Evolutionary conservation across 2,329 filamentous ascomycete genomes (phyloP), one percentile per base, ranked within the genome.

Genomic region (Nothomitra cinnamomea): DNA sequence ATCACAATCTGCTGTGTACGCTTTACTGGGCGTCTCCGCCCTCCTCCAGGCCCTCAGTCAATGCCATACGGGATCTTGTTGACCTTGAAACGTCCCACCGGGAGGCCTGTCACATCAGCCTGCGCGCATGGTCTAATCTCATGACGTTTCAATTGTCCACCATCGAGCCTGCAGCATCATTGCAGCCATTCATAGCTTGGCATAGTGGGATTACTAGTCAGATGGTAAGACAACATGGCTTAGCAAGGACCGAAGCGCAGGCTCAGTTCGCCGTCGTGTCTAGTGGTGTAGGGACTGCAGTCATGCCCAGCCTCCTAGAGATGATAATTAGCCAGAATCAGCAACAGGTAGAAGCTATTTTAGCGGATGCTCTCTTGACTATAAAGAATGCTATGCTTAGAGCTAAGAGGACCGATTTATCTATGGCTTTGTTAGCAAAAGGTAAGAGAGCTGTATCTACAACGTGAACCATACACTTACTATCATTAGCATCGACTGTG

Each of bases 1-100:
- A 82, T 55, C 77, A 80, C 57, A 77, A 81, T 59, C 66, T 82
- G 15, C 68, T 82, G 0, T 77, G 73, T 53, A 77, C 75, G 2
- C 65, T 82, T 13, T 80, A 80, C 60, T 79, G 71, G 68, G 72
- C 71, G 42, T 72, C 74, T 38, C 77, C 78, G 24, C 63, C 72
- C 25, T 66, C 68, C 1, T 73, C 69, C 59, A 69, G 78, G n/a
- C 76, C 76, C 41, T 69, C 72, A 43, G 58, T 79, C 3, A 67
- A 72, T 52, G 66, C 71, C 4, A 69, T 81, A 49, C 71, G 68
- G 25, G 68, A 72, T 52, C 68, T 82, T 4, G 76, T 81, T 13
- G 71, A 79, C 57, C 75, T 78, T 55, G 66, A 71, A 13, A 70
- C 60, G 15, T 80, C 78, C 10, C 78, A 81, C 62, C 69, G 70